Percentiles rank a stretch among this genome's conserved stretches.
Evolutionary conservation across 2,329 filamentous ascomycete genomes (phyloP).

Genomic region (Cercospora citrullina): DNA sequence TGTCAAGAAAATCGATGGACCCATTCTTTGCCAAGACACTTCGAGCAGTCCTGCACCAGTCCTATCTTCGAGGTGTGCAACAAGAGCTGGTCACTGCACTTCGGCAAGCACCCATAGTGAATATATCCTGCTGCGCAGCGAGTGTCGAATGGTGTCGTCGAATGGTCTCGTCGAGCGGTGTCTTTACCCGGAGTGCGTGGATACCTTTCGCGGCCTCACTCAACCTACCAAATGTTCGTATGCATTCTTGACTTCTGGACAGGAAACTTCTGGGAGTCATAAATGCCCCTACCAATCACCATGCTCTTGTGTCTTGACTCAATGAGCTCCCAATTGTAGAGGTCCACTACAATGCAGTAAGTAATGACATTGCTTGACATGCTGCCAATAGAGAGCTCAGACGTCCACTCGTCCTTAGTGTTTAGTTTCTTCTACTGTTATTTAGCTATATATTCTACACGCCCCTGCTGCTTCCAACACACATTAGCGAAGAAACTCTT

Average conservation of each 20-base stretch:
- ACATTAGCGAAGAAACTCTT: neutral
- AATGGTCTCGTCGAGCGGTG: too few relatives aligned
- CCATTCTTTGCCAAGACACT: neutral
- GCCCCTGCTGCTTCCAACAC: neutral
- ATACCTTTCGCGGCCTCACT: neutral
- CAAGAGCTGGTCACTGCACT: neutral
- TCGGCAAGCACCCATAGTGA: neutral
- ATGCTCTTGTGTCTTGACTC: neutral
- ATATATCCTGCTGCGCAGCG: neutral
- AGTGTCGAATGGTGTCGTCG: neutral
- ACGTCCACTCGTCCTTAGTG: neutral
- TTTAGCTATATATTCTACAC: neutral
- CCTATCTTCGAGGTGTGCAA: neutral
- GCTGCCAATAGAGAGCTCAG: neutral
- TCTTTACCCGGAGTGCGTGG: neutral
- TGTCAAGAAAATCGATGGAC: neutral
- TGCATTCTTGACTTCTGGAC: neutral
- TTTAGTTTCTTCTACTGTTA: neutral
- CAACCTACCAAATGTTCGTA: neutral
- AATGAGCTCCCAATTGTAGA: neutral
- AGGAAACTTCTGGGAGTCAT: neutral
- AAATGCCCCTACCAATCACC: neutral
- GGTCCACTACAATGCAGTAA: neutral
- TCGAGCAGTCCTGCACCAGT: neutral
- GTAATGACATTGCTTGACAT: neutral